Evolutionary conservation across 2,329 filamentous ascomycete species (phyloP).

Genomic region (Claviceps paspali): DNA sequence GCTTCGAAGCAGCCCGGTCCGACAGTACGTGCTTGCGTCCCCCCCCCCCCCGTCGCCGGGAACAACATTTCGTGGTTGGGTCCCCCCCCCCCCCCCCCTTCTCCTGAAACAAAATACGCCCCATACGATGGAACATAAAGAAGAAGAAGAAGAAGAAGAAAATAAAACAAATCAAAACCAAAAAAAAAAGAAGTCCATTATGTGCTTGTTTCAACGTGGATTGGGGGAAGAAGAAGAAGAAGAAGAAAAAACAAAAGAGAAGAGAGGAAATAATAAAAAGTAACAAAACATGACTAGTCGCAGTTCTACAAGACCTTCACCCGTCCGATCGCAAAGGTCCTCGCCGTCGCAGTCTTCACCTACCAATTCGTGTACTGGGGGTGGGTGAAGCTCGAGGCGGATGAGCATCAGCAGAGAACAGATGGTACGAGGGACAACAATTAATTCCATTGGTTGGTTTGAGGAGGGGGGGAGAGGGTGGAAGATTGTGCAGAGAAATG

Average conservation of each 20-base stretch:
- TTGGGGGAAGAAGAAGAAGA: neutral
- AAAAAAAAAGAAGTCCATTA: no score
- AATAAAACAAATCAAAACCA: no score
- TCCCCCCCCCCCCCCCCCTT: no score
- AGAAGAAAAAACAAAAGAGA: neutral
- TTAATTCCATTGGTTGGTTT: no score
- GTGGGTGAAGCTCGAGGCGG: slow-evolving; percentile 60
- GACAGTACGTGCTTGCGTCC: slow-evolving; percentile 13
- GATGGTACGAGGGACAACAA: slow-evolving; percentile 27
- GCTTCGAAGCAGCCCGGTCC: slow-evolving; percentile 11
- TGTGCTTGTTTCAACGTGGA: no score
- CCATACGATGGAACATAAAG: no score
- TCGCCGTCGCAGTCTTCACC: slow-evolving; percentile 59
- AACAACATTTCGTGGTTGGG: no score
- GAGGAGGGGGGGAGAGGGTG: no score
- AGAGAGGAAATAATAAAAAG: neutral
- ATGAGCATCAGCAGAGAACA: slow-evolving; percentile 48
- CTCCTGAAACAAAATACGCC: no score
- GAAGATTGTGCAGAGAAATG: no score
- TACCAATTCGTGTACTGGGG: slow-evolving; percentile 65
- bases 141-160: no score
- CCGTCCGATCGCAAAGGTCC: slow-evolving; percentile 56
- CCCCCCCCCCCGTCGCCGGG: no score
- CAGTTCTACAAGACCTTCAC: slow-evolving; percentile 64
- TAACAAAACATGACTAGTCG: slow-evolving; percentile 23